These are phyloP conservation scores for Saxophila tyrrhenica DNA, from an alignment of 495 filamentous ascomycete genomes.

Conservation along the genomic window DNA sequence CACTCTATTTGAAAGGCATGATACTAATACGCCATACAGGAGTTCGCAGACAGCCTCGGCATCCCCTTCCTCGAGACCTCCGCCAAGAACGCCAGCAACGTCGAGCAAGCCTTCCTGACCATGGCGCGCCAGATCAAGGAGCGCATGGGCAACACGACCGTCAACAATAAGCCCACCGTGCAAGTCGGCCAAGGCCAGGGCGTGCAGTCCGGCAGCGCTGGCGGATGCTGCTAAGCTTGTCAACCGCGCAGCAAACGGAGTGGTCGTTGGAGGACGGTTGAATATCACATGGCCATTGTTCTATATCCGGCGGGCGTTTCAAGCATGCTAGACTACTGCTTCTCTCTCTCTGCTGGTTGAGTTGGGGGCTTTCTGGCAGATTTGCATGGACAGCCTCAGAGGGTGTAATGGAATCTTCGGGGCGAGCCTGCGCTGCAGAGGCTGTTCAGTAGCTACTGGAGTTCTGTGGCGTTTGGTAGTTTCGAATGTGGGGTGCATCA, in stretches of 20 bases:
- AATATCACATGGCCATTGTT: background rate
- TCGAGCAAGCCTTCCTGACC: slow-evolving; percentile 98
- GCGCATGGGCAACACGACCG: slow-evolving; percentile 92
- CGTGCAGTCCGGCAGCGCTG: slow-evolving; percentile 78
- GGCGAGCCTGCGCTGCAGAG: background rate
- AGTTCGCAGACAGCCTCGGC: slow-evolving; percentile 96
- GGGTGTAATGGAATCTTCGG: background rate
- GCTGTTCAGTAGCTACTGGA: background rate
- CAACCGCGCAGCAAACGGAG: background rate
- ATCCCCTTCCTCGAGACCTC: slow-evolving; percentile 99
- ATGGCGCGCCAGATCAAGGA: slow-evolving; percentile 99
- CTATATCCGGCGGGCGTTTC: background rate
- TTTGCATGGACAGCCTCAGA: background rate
- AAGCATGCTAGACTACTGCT: slow-evolving; percentile 1
- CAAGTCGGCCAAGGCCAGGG: slow-evolving; percentile 89
- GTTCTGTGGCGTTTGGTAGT: background rate
- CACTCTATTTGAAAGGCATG: background rate
- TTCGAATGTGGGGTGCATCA: background rate
- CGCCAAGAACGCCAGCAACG: slow-evolving; percentile 97
- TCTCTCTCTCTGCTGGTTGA: background rate
- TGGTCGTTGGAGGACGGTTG: background rate
- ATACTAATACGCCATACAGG: slow-evolving; percentile 40
- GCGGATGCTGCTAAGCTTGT: slow-evolving; percentile 76
- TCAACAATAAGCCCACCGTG: slow-evolving; percentile 97
- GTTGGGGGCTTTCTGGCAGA: background rate